Evolutionary conservation across 306 rosid species (phyloP).

Genomic region (Vigna mungo): DNA sequence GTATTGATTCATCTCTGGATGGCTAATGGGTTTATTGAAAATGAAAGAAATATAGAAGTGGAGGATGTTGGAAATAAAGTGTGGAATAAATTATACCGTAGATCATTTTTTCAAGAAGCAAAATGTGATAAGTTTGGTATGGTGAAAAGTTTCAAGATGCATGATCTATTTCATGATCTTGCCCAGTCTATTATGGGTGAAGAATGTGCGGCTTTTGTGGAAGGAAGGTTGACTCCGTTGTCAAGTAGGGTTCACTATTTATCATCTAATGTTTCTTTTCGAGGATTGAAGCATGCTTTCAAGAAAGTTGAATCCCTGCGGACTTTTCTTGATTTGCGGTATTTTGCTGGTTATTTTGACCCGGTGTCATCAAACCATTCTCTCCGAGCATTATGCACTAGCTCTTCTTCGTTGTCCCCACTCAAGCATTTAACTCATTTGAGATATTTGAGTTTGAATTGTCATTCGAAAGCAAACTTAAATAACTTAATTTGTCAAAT

Average conservation of each 20-base stretch:
- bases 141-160: background rate
- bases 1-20: conserved; percentile 38
- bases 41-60: background rate
- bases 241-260: conserved; percentile 13
- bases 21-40: background rate
- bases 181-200: conserved; percentile 34
- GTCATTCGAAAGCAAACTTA: no score
- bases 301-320: conserved; percentile 38
- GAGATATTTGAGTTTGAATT: background rate
- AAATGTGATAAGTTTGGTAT: background rate
- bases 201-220: background rate
- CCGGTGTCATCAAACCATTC: no score
- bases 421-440: background rate
- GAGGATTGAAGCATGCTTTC: background rate
- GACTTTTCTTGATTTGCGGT: background rate
- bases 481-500: background rate
- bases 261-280: background rate
- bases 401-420: background rate
- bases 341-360: background rate
- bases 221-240: background rate
- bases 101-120: conserved; percentile 46
- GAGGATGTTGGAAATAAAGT: conserved; percentile 46
- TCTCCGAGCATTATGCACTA: no score
- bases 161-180: conserved; percentile 43
- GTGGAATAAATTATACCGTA: conserved; percentile 8